Evolutionary conservation across 1,284 basidiomycete genomes (phyloP).

Genomic region (Heterobasidion annosum): DNA sequence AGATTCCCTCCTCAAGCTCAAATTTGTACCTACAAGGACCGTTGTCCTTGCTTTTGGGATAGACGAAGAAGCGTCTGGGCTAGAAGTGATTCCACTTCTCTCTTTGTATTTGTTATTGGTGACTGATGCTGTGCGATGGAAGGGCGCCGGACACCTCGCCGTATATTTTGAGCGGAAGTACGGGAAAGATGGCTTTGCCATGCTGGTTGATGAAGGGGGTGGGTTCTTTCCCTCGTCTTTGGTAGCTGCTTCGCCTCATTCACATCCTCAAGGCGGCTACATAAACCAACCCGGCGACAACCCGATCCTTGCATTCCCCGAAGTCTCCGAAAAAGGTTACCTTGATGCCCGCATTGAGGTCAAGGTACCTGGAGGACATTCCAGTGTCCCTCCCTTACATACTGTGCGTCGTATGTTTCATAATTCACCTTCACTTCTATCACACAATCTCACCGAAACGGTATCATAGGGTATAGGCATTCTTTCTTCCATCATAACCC

Average conservation of each 20-base stretch:
- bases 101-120: not conserved
- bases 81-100: conserved; percentile 12
- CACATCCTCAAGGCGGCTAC: conserved; percentile 4
- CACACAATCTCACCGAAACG: not conserved
- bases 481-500: not conserved
- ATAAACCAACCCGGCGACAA: conserved; percentile 29
- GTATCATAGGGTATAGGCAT: conserved; percentile 1
- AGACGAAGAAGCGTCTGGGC: conserved; percentile 66
- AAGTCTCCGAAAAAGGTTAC: conserved; percentile 63
- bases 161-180: conserved; percentile 41
- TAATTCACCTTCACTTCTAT: not conserved
- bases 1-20: conserved; percentile 44
- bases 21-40: conserved; percentile 47
- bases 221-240: conserved; percentile 10
- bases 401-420: conserved; percentile 26
- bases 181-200: conserved; percentile 48
- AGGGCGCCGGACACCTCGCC: conserved; percentile 48
- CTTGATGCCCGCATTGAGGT: conserved; percentile 45
- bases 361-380: conserved; percentile 58
- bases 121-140: not conserved
- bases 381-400: conserved; percentile 53
- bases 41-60: conserved; percentile 66
- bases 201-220: conserved; percentile 56
- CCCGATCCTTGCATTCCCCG: conserved; percentile 42
- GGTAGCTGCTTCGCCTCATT: not conserved